phyloP scores from a whole-genome alignment of 192 early-diverging fungal genomes.

The Allomyces macrogynus region DNA sequence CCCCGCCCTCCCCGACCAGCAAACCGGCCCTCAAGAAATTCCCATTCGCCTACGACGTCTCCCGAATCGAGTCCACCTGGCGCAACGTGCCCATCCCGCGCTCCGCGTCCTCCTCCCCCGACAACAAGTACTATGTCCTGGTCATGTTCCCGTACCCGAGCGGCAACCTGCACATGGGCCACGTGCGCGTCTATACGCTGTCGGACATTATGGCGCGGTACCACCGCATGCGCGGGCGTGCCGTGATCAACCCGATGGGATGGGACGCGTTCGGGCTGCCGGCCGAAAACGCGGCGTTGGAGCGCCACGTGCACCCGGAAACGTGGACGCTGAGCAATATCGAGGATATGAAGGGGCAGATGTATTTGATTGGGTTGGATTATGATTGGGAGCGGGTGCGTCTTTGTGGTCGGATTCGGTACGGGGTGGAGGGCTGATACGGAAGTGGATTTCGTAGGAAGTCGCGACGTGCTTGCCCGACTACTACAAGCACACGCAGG shows the following conservation, averaged over 20 bases:
- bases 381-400: constrained; percentile 78
- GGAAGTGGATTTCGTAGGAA: constrained; percentile 34
- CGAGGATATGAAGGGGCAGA: constrained; percentile 54
- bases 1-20: too few species aligned
- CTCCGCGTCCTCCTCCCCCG: neutral
- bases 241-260: constrained; percentile 80
- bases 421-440: neutral
- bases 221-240: constrained; percentile 45
- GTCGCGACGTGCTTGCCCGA: constrained; percentile 63
- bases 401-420: neutral
- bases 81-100: neutral
- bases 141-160: constrained; percentile 95
- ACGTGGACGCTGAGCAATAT: constrained; percentile 78
- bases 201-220: constrained; percentile 67
- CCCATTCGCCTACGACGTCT: neutral
- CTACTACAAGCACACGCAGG: constrained; percentile 92
- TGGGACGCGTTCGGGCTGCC: constrained; percentile 98
- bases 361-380: constrained; percentile 47
- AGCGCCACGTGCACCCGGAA: constrained; percentile 48
- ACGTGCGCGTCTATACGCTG: constrained; percentile 90
- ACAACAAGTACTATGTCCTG: constrained; percentile 55
- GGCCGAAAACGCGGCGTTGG: constrained; percentile 90
- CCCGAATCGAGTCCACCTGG: neutral
- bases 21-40: neutral
- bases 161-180: constrained; percentile 84